Base-by-base conservation (phyloP, 108 stramenopile species). In the Hondaea fermentalgiana region DNA sequence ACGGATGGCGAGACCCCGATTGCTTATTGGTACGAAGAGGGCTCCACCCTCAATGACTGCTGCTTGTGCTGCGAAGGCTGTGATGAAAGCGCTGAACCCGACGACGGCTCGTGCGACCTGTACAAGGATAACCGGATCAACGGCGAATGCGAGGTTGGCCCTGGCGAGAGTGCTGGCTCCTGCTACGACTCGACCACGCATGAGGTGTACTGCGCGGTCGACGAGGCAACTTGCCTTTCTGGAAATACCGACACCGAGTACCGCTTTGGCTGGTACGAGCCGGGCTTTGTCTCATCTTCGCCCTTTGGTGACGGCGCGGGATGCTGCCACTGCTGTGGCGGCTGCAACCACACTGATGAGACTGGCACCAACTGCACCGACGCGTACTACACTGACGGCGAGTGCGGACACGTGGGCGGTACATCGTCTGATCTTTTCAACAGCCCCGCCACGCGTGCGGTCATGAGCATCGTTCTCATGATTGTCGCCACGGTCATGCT, bases 311-410 rank as follows among this genome's bases (percentile, higher is more conserved):
- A 8, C 64, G 64, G 64, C 42, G 25, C 12, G 14, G 89, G 89
- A n/a, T 89, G 89, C 87, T 89, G 89, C 83, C 89, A 89, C 60
- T 89, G 89, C 89, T 28, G 44, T n/a, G 58, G 58, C 8, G 44
- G 55, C 83, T 89, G 89, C 87, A 72, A 89, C 59, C 89, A 89
- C 89, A 87, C 76, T 21, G 83, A 10, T 0, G 89, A 89, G 89
- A 87, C 76, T 23, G 76, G 89, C 57, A n/a, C 57, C 6, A 60
- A 89, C 43, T 89, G 89, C 49, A 1, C 35, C 44, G 43, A 49
- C 16, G 17, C 19, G 10, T 88, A 89, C 89, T 72, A 72, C 72
- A 10, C 76, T 12, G 76, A 83, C 51, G 76, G 76, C 45, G 76
- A 83, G 51, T 83, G 76, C 51, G 76, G 76, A 12, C 76, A 83